Evolutionary conservation across 352 stramenopile species (phyloP), one percentile per base, ranked within the genome.

Genomic region (Globisporangium uncinulatum): DNA sequence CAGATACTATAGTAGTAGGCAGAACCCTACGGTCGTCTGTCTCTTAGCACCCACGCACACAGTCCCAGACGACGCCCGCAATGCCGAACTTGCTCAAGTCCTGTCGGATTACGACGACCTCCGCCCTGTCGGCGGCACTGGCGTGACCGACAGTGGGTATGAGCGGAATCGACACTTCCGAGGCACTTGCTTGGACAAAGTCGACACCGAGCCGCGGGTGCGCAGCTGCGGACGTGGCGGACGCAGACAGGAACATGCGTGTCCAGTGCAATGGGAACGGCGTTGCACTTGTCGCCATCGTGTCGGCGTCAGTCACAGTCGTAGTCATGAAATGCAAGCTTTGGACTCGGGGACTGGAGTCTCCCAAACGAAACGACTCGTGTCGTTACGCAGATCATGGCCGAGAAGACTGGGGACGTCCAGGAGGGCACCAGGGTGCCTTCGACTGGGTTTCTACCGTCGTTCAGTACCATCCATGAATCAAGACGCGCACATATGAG

Each of bases 21-120:
- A 64, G 32, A 29, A 4, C 24, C 24, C 1, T 4, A 29, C 2
- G 24, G 24, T 29, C 24, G 24, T 29, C 24, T 29, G 24, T 29
- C 24, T 29, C 24, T 29, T 42, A 17, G 46, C 36, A 20, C 3
- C 13, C 31, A 68, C 76, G 32, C 54, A 91, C 80, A 58, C 76
- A 86, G 59, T 89, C 84, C 81, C 81, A 92, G 34, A 92, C 72
- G 59, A 89, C 81, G 36, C 81, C 79, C 2, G 76, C 76, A 47
- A 89, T 82, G 15, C 81, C 81, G 20, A 79, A 46, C 6, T 58
- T 46, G 15, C 45, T 56, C 44, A 91, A 58, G 34, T 86, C 62
- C 61, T 91, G 81, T 1, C 65, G 58, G 37, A 92, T 54, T 14
- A 44, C 24, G 17, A 43, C 17, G 49, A 48, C 32, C 32, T 47